Base-by-base conservation (phyloP, 1,139 yeast genomes). In the Martiniozyma asiatica region DNA sequence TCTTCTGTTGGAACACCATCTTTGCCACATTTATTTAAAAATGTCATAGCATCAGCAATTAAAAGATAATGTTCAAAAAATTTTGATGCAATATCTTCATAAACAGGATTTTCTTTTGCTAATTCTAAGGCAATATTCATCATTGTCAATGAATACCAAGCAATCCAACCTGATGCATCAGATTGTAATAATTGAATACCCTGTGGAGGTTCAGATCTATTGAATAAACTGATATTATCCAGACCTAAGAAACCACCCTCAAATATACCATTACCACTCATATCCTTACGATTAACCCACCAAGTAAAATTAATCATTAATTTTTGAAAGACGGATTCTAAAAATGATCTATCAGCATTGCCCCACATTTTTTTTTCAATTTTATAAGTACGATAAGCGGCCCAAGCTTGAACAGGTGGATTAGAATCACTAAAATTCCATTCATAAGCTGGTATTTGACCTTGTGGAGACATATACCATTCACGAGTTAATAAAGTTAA, bases 401-500 rank as follows among this genome's bases (percentile, higher is more conserved):
- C 79, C 97, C 97, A 87, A 0, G 96, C 96, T 53, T 87, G 96
- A 23, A 87, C 97, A 1, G 97, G 97, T 1, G 97, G 97, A 52
- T 87, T 87, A 14, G 89, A 95, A 54, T 87, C 97, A 41, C 84
- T 67, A 48, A 87, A 87, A 55, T 87, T 87, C 97, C 97, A 87
- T 55, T 87, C 97, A 53, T 87, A 87, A 14, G 96, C 96, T 1
- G 97, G 97, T 41, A 85, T 75, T 56, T 87, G 96, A n/a, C 97
- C 97, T 53, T 87, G 87, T 27, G 97, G 96, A 55, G 89, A 96
- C 94, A 85, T 84, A 55, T 85, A 87, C 97, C 97, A 87, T 55
- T 87, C 97, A 48, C 96, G 68, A 23, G 94, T 79, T 51, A 87
- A 62, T 37, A 85, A 61, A 53, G 81, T 94, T 42, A 87, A 66